Conservation (phyloP, 148 eudicot species). For the Selenicereus undatus region DNA sequence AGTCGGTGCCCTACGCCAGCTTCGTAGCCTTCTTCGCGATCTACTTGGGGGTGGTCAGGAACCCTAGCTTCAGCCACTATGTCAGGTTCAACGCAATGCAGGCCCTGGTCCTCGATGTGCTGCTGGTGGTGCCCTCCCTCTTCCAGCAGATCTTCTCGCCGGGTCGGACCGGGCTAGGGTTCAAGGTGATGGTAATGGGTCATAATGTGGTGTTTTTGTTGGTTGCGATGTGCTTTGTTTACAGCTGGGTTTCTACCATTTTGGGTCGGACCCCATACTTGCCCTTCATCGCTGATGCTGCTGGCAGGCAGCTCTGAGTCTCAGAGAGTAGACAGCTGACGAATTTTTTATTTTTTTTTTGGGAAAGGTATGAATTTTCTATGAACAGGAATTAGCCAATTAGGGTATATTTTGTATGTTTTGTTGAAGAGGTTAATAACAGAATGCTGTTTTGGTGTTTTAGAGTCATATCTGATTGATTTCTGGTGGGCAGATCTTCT, state of each 20-base stretch:
- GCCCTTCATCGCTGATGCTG: constrained; percentile 95
- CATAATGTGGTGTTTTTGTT: constrained; percentile 58
- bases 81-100: constrained; percentile 82
- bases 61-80: constrained; percentile 50
- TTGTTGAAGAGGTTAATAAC: neutral
- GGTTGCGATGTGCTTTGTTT: constrained; percentile 52
- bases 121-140: constrained; percentile 61
- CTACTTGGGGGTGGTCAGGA: constrained; percentile 66
- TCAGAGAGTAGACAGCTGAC: neutral
- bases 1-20: constrained; percentile 62
- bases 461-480: no score
- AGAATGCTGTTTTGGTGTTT: neutral
- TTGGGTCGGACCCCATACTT: constrained; percentile 81
- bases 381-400: neutral
- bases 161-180: constrained; percentile 55
- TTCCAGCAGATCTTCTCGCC: constrained; percentile 57
- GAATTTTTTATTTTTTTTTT: neutral
- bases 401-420: constrained; percentile 4
- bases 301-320: constrained; percentile 60
- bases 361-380: neutral
- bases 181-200: constrained; percentile 53
- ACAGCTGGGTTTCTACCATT: constrained; percentile 46
- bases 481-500: no score
- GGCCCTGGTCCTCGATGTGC: constrained; percentile 72
- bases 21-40: constrained; percentile 71